Conservation (phyloP, 352 stramenopile genomes). For the Phytophthora sojae region DNA sequence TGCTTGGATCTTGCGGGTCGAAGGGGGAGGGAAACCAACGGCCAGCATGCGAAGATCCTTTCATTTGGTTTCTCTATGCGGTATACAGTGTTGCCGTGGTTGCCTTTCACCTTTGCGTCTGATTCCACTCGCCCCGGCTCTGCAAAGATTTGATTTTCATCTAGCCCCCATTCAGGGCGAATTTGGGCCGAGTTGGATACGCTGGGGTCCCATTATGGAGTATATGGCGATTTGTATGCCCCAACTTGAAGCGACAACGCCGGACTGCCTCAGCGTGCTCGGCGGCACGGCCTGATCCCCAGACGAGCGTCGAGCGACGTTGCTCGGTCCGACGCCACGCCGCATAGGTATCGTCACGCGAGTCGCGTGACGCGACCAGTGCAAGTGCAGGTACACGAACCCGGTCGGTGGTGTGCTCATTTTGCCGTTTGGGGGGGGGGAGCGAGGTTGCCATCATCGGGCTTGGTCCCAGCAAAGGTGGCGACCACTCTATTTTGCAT, state of each 20-base stretch:
- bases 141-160: slow-evolving; percentile 36
- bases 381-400: not conserved
- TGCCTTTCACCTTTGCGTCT: slow-evolving; percentile 21
- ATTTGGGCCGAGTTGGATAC: slow-evolving; percentile 24
- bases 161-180: not conserved
- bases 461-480: not conserved
- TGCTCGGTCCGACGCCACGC: not conserved
- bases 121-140: slow-evolving; percentile 12
- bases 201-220: slow-evolving; percentile 7
- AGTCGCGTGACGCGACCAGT: not conserved
- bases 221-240: slow-evolving; percentile 29
- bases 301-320: not conserved
- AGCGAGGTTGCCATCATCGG: not conserved
- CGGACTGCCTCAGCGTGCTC: not conserved
- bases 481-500: not conserved
- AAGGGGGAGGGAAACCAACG: slow-evolving; percentile 22
- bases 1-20: slow-evolving; percentile 16
- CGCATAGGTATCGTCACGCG: not conserved
- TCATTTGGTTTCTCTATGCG: slow-evolving; percentile 40
- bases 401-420: not conserved
- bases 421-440: not conserved
- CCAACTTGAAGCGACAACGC: slow-evolving; percentile 25
- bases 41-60: slow-evolving; percentile 31
- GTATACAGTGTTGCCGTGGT: slow-evolving; percentile 45
- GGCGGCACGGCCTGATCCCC: not conserved